Conservation (phyloP, 495 filamentous ascomycete species). For the Cudoniella acicularis region DNA sequence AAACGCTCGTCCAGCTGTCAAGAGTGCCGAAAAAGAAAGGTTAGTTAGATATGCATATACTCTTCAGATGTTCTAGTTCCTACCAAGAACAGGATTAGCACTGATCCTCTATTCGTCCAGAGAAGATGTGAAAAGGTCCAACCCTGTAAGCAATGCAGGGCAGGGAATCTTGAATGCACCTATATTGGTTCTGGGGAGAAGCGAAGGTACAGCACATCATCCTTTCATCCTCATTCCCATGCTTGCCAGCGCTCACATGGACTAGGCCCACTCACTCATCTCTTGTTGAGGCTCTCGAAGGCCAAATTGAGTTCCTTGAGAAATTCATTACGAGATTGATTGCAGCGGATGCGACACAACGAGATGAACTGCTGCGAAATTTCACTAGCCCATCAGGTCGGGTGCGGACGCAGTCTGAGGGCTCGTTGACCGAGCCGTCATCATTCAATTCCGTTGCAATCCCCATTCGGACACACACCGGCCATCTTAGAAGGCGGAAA, state of each 20-base stretch:
- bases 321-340: conserved; percentile 29
- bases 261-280: conserved; percentile 25
- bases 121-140: conserved; percentile 30
- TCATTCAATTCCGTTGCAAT: not conserved
- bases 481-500: conserved; percentile 26
- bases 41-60: not conserved
- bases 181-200: conserved; percentile 27
- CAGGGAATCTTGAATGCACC: conserved; percentile 27
- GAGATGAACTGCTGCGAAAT: conserved; percentile 23
- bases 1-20: conserved; percentile 7
- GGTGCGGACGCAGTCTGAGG: not conserved
- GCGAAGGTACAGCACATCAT: conserved; percentile 11
- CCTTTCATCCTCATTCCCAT: not conserved
- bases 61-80: no score
- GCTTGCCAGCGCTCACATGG: not conserved
- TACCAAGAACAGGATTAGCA: no score
- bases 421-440: not conserved
- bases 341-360: conserved; percentile 16
- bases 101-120: conserved; percentile 2
- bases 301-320: conserved; percentile 28
- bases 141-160: conserved; percentile 26
- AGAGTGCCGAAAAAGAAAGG: conserved; percentile 20
- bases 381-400: conserved; percentile 12
- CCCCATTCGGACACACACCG: conserved; percentile 16
- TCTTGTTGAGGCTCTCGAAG: conserved; percentile 30